A percentile compares a stretch with the other conserved stretches of the same genome.
Evolutionary conservation across 83 land plant species (phyloP).

Genomic region (Isoetes engelmannii): DNA sequence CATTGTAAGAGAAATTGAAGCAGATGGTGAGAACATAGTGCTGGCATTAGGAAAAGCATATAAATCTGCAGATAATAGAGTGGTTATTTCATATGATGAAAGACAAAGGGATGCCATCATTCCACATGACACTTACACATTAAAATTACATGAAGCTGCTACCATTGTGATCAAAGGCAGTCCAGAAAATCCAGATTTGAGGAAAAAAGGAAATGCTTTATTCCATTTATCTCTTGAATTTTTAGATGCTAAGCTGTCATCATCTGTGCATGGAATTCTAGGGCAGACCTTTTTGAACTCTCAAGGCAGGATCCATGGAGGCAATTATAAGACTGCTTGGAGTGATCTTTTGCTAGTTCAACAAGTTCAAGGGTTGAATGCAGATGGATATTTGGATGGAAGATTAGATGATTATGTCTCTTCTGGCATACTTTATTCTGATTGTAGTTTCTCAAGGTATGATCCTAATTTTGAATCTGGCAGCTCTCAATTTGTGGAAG

Average conservation of each 20-base stretch:
- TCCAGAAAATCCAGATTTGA: constrained; percentile 9
- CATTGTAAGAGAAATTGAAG: background rate
- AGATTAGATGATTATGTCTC: constrained; percentile 6
- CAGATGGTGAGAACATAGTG: background rate
- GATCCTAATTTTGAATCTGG: constrained; percentile 1
- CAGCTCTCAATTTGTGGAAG: background rate
- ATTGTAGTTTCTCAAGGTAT: constrained; percentile 11
- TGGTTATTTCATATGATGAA: constrained; percentile 3
- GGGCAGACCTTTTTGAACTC: constrained; percentile 11
- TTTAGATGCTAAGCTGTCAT: background rate
- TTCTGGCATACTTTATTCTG: constrained; percentile 11
- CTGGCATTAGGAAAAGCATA: background rate
- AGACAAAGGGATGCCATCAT: background rate
- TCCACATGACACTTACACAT: constrained; percentile 7
- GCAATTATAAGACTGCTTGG: constrained; percentile 7
- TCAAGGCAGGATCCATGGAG: constrained; percentile 1
- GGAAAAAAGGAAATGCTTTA: background rate
- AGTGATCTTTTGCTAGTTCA: background rate
- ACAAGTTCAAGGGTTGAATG: constrained; percentile 14
- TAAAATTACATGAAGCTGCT: background rate
- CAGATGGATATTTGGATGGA: constrained; percentile 15
- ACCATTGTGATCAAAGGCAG: background rate
- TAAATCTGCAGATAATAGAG: background rate
- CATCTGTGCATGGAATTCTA: constrained; percentile 9
- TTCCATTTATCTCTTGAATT: constrained; percentile 6